Evolutionary conservation across 1,284 basidiomycete genomes (phyloP).

Genomic region (Puccinia brachypodii): DNA sequence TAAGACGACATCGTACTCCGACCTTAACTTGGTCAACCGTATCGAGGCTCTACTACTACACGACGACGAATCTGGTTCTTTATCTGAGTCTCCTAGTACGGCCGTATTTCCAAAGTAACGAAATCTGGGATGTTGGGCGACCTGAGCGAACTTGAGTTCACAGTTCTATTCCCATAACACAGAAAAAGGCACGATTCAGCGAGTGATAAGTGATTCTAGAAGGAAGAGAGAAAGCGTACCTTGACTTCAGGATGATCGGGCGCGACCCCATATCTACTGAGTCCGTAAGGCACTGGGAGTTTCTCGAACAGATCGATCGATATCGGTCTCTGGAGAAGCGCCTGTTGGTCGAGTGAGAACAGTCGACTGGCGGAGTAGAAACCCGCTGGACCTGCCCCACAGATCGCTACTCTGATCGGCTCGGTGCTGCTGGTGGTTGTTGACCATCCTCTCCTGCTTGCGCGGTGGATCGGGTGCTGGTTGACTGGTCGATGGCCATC

Average conservation of each 20-base stretch:
- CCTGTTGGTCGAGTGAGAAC: conserved; percentile 62
- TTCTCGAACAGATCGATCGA: conserved; percentile 85
- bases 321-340: conserved; percentile 60
- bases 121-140: conserved; percentile 69
- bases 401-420: conserved; percentile 69
- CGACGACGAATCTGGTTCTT: background rate
- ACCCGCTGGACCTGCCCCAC: conserved; percentile 88
- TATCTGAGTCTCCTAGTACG: background rate
- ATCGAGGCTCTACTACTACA: conserved; percentile 51
- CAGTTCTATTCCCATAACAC: conserved; percentile 70
- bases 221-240: conserved; percentile 59
- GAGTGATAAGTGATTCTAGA: background rate
- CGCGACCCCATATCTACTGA: conserved; percentile 94
- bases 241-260: conserved; percentile 99
- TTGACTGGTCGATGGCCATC: no score
- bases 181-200: background rate
- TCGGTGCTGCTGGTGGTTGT: no score
- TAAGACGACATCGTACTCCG: conserved; percentile 55
- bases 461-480: no score
- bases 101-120: conserved; percentile 81
- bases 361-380: conserved; percentile 84
- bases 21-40: conserved; percentile 50
- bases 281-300: conserved; percentile 88
- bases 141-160: conserved; percentile 86
- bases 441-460: no score